Evolutionary conservation across 2,329 filamentous ascomycete species (phyloP).

Genomic region (Colletotrichum cuscutae): DNA sequence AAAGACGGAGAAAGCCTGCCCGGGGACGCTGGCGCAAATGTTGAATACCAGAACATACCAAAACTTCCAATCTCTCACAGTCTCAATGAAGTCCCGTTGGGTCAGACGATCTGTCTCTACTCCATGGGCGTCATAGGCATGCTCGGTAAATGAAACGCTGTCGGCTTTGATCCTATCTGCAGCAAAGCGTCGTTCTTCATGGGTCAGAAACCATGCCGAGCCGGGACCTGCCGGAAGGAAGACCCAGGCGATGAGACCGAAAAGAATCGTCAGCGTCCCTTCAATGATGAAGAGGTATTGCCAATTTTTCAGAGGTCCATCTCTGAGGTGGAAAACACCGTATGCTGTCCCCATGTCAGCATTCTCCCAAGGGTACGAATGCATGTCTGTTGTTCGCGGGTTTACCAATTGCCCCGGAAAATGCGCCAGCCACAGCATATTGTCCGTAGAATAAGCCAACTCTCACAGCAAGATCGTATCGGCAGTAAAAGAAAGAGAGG

Average conservation of each 20-base stretch:
- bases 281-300: conserved; percentile 58
- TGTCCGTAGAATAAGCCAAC: conserved; percentile 67
- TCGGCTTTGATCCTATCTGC: conserved; percentile 48
- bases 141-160: conserved; percentile 43
- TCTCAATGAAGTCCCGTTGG: conserved; percentile 44
- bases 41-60: conserved; percentile 47
- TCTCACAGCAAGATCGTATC: conserved; percentile 65
- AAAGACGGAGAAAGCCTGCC: conserved; percentile 46
- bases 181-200: conserved; percentile 48
- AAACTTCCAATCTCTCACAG: conserved; percentile 47
- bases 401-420: conserved; percentile 60
- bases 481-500: conserved; percentile 67
- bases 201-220: conserved; percentile 50
- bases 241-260: conserved; percentile 49
- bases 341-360: conserved; percentile 41
- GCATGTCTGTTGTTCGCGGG: neutral
- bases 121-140: conserved; percentile 38
- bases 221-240: conserved; percentile 50
- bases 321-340: conserved; percentile 50
- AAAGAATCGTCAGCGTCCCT: conserved; percentile 49
- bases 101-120: conserved; percentile 39
- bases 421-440: conserved; percentile 64
- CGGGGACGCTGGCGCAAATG: conserved; percentile 45
- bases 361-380: conserved; percentile 16
- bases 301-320: conserved; percentile 48